Percentiles rank a stretch among this genome's conserved stretches.
These are phyloP conservation scores for Dryadomyces quercus-mongolicae DNA, from an alignment of 2,329 filamentous ascomycete genomes.

Conservation along the genomic window DNA sequence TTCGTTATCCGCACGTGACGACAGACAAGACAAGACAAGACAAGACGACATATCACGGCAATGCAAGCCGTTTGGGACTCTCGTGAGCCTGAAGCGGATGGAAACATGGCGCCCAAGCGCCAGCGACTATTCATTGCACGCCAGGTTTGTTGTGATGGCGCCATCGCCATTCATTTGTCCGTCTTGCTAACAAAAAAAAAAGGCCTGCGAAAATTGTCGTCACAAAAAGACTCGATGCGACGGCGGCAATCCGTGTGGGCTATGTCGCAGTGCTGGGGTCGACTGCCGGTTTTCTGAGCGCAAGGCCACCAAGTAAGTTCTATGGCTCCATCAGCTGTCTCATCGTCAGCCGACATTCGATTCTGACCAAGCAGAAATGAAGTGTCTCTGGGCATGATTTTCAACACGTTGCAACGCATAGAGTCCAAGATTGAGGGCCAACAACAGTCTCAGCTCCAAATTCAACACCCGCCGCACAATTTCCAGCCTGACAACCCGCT, in stretches of 20 bases:
- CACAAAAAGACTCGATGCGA: slow-evolving; percentile 42
- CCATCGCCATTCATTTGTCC: neutral
- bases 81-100: slow-evolving; percentile 8
- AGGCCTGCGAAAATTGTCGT: slow-evolving; percentile 41
- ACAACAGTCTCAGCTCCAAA: neutral
- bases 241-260: slow-evolving; percentile 39
- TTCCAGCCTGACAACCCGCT: neutral
- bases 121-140: slow-evolving; percentile 13
- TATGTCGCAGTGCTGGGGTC: slow-evolving; percentile 33
- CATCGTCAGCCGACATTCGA: neutral
- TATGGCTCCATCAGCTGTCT: neutral
- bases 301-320: slow-evolving; percentile 33
- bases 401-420: slow-evolving; percentile 39
- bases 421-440: slow-evolving; percentile 36
- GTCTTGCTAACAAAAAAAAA: neutral
- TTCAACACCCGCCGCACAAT: too few species aligned
- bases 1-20: too few species aligned
- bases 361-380: slow-evolving; percentile 27
- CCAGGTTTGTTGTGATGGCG: slow-evolving; percentile 5
- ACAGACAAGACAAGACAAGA: neutral
- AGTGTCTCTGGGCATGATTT: slow-evolving; percentile 39
- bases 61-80: slow-evolving; percentile 11
- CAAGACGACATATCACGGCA: neutral
- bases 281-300: slow-evolving; percentile 40
- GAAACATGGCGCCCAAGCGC: slow-evolving; percentile 7